phyloP scores from a whole-genome alignment of 2,329 filamentous ascomycete species.

The Calonectria pseudoreteaudii region DNA sequence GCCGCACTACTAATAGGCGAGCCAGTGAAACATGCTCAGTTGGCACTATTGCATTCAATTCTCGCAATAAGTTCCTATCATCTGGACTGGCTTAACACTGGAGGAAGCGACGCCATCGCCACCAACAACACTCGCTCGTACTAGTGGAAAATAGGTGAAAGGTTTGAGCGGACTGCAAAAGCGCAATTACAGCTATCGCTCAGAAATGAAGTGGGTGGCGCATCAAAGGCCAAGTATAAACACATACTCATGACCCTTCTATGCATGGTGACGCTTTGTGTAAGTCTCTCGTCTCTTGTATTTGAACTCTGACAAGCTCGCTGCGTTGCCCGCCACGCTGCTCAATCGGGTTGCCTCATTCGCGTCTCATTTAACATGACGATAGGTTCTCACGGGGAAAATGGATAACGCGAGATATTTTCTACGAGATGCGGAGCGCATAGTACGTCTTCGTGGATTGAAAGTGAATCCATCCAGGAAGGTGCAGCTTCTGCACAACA shows the following conservation, averaged over 20 bases:
- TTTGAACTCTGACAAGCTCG: neutral
- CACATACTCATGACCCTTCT: neutral
- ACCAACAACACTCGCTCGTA: neutral
- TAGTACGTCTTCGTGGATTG: neutral
- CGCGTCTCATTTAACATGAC: neutral
- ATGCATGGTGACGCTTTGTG: neutral
- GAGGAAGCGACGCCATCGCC: neutral
- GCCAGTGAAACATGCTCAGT: neutral
- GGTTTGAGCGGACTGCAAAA: neutral
- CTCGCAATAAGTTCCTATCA: neutral
- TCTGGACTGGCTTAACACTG: neutral
- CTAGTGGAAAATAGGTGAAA: neutral
- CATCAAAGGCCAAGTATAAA: neutral
- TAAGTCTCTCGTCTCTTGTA: neutral
- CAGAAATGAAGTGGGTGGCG: neutral
- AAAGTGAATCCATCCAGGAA: neutral
- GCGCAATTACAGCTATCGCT: neutral
- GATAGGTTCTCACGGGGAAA: neutral
- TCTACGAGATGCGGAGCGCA: neutral
- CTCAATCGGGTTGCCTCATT: neutral
- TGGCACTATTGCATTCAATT: neutral
- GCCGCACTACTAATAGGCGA: neutral
- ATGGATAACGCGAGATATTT: neutral
- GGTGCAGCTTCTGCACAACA: neutral
- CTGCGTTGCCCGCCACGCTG: neutral